Evolutionary conservation across 306 rosid genomes (phyloP).

Genomic region (Cicer arietinum): DNA sequence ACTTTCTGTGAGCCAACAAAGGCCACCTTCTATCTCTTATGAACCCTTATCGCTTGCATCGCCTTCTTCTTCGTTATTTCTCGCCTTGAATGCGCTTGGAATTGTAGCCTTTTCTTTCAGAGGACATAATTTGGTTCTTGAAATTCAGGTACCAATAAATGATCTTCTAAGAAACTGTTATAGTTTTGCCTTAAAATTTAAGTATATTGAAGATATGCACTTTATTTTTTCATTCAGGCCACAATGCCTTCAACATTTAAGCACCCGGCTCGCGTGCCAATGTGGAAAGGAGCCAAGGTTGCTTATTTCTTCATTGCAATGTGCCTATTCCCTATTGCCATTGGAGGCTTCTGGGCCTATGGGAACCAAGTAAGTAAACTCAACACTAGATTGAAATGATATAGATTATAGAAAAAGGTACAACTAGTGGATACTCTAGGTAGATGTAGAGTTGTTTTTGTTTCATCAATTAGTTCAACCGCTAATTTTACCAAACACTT

Average conservation of each 20-base stretch:
- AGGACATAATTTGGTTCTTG: conserved; percentile 90
- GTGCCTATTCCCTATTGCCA: conserved; percentile 93
- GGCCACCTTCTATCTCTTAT: conserved; percentile 87
- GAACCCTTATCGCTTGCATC: conserved; percentile 69
- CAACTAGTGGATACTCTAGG: neutral
- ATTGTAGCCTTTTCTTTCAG: conserved; percentile 95
- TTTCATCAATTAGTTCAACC: too few relatives aligned
- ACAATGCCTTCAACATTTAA: conserved; percentile 99
- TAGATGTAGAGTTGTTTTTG: neutral
- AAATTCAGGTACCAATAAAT: conserved; percentile 74
- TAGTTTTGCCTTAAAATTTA: conserved; percentile 4
- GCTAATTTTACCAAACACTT: too few relatives aligned
- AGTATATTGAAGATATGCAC: conserved; percentile 9
- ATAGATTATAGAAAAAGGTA: neutral
- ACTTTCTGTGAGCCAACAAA: conserved; percentile 86
- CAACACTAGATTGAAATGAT: neutral
- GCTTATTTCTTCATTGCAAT: conserved; percentile 94
- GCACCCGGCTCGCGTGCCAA: conserved; percentile 98
- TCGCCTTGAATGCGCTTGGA: conserved; percentile 91
- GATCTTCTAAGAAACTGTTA: neutral
- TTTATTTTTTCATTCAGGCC: conserved; percentile 57
- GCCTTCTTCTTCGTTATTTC: conserved; percentile 69
- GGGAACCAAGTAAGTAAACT: conserved; percentile 84
- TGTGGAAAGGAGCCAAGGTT: conserved; percentile 99
- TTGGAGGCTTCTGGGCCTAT: conserved; percentile 98